phyloP scores from a whole-genome alignment of 129 eudicot species.

The Cynara cardunculus region DNA sequence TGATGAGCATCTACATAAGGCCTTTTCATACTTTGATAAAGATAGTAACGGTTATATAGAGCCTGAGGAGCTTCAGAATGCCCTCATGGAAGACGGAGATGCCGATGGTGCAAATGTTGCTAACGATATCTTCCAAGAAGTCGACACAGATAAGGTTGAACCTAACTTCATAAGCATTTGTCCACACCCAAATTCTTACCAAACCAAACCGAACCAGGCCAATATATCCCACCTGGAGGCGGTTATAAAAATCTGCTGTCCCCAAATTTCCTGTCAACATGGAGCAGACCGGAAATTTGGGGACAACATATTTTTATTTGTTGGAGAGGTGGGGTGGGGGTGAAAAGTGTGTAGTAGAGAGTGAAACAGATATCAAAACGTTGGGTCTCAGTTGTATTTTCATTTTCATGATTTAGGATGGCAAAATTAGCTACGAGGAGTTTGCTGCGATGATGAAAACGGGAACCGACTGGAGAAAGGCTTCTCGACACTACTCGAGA shows the following conservation, averaged over 20 bases:
- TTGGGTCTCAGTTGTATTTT: neutral
- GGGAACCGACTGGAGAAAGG: slow-evolving; percentile 90
- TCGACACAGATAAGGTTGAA: slow-evolving; percentile 76
- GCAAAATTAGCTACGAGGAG: slow-evolving; percentile 70
- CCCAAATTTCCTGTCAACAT: too few relatives aligned
- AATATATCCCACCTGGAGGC: neutral
- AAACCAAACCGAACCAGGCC: neutral
- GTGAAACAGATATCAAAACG: neutral
- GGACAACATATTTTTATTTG: too few relatives aligned
- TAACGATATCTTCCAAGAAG: slow-evolving; percentile 81
- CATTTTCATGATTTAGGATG: slow-evolving; percentile 51
- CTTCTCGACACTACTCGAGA: slow-evolving; percentile 77
- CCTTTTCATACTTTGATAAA: slow-evolving; percentile 79
- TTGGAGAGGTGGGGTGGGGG: too few relatives aligned
- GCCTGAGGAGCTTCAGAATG: slow-evolving; percentile 68
- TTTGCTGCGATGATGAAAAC: slow-evolving; percentile 87
- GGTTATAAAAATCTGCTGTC: too few relatives aligned
- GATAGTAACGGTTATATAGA: slow-evolving; percentile 73
- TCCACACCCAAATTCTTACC: neutral
- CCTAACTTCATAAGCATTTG: neutral
- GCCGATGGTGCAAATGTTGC: slow-evolving; percentile 63
- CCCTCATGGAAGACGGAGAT: slow-evolving; percentile 74
- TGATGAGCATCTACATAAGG: slow-evolving; percentile 78
- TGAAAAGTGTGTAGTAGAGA: neutral
- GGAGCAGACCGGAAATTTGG: too few relatives aligned